A percentile compares a stretch with the other conserved stretches of the same genome.
These are phyloP conservation scores for Coccomyxa sp. DNA, from an alignment of 139 green algal species.

Conservation along the genomic window DNA sequence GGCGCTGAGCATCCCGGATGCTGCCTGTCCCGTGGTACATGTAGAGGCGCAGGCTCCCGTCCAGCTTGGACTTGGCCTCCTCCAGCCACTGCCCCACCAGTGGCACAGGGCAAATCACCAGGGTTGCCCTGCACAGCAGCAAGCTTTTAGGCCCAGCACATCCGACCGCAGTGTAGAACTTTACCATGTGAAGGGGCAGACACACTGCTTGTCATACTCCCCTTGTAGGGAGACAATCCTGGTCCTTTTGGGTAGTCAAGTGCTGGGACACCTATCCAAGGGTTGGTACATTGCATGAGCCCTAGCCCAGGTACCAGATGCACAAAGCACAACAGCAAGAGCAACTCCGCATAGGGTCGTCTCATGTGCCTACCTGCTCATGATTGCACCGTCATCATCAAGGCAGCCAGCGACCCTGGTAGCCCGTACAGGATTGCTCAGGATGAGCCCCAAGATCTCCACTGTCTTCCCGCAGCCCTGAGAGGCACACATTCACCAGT, in stretches of 20 bases:
- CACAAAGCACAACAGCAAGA: too few species aligned
- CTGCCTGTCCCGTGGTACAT: constrained; percentile 56
- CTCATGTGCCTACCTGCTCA: background rate
- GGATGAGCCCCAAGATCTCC: constrained; percentile 55
- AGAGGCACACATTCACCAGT: too few species aligned
- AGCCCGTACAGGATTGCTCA: constrained; percentile 37
- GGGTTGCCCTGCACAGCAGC: constrained; percentile 37
- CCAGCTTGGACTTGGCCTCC: constrained; percentile 49
- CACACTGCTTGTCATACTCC: too few species aligned
- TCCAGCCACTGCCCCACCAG: constrained; percentile 68
- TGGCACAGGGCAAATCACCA: constrained; percentile 62
- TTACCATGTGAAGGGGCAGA: too few species aligned
- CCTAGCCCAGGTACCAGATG: too few species aligned
- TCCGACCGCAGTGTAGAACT: too few species aligned
- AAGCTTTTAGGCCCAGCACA: too few species aligned
- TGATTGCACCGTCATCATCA: background rate
- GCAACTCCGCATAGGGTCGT: too few species aligned
- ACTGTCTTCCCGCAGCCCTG: constrained; percentile 73
- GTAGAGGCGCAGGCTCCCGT: constrained; percentile 40
- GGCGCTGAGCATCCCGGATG: constrained; percentile 25
- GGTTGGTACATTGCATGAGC: too few species aligned
- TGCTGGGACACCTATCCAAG: too few species aligned
- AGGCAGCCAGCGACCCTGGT: background rate
- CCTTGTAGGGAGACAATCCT: too few species aligned
- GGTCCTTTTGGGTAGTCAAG: too few species aligned